Percentiles rank a stretch among this genome's conserved stretches.
Conservation (phyloP, 306 rosid species). For the Gillenia trifoliata region DNA sequence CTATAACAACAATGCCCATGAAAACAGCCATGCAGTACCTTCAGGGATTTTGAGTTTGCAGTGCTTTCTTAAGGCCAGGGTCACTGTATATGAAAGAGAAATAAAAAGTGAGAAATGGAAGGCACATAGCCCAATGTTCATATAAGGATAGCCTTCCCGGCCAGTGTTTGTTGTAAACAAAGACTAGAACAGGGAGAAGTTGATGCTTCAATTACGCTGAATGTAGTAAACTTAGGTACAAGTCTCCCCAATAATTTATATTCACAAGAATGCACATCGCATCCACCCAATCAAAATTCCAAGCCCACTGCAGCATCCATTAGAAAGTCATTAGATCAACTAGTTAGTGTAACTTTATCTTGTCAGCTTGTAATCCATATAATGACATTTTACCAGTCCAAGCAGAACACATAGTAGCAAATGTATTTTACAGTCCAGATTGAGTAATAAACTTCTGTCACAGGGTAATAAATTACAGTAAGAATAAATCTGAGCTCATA, state of each 20-base stretch:
- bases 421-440: background rate
- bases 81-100: background rate
- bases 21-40: background rate
- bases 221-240: background rate
- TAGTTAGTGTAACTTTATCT: background rate
- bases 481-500: background rate
- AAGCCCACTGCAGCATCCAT: background rate
- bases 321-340: background rate
- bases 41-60: background rate
- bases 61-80: background rate
- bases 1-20: background rate
- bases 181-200: background rate
- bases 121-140: background rate
- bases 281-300: background rate
- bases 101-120: background rate
- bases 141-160: background rate
- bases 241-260: background rate
- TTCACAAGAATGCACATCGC: background rate
- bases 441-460: background rate
- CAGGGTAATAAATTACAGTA: background rate
- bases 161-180: background rate
- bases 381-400: too few relatives aligned
- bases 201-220: background rate
- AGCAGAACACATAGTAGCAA: too few relatives aligned
- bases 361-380: background rate